Evolutionary conservation across 306 rosid genomes (phyloP).

Genomic region (Gastrolobium villosum): DNA sequence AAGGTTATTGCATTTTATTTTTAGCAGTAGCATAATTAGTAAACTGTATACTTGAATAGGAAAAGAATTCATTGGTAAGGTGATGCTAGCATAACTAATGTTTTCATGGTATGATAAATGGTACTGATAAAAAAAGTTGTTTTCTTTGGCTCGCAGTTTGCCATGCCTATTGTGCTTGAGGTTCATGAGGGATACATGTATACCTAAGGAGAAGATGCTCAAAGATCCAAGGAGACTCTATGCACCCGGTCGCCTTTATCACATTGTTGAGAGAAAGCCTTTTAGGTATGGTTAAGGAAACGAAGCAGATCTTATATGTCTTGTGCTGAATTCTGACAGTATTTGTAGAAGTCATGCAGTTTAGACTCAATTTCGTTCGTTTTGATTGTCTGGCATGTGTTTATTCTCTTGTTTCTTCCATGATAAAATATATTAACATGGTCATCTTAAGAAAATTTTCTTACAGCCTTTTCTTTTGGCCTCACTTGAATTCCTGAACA

Average conservation of each 20-base stretch:
- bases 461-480: constrained; percentile 1
- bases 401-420: constrained; percentile 26
- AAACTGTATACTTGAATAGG: background rate
- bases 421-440: constrained; percentile 14
- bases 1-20: background rate
- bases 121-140: constrained; percentile 14
- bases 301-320: constrained; percentile 12
- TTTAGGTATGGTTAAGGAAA: constrained; percentile 65
- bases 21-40: background rate
- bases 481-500: constrained; percentile 16
- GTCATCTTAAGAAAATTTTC: background rate
- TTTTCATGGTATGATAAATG: constrained; percentile 3
- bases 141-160: constrained; percentile 64
- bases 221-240: constrained; percentile 97
- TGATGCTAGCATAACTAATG: background rate
- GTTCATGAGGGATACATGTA: constrained; percentile 91
- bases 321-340: constrained; percentile 11
- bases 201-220: constrained; percentile 82
- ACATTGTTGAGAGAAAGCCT: constrained; percentile 92
- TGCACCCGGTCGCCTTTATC: constrained; percentile 96
- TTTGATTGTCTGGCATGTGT: background rate
- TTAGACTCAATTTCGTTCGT: background rate
- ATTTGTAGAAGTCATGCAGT: background rate
- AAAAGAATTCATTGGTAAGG: background rate
- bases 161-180: constrained; percentile 85